These are phyloP conservation scores for Clitopilus hobsonii DNA, from an alignment of 768 basidiomycete species.

Conservation along the genomic window DNA sequence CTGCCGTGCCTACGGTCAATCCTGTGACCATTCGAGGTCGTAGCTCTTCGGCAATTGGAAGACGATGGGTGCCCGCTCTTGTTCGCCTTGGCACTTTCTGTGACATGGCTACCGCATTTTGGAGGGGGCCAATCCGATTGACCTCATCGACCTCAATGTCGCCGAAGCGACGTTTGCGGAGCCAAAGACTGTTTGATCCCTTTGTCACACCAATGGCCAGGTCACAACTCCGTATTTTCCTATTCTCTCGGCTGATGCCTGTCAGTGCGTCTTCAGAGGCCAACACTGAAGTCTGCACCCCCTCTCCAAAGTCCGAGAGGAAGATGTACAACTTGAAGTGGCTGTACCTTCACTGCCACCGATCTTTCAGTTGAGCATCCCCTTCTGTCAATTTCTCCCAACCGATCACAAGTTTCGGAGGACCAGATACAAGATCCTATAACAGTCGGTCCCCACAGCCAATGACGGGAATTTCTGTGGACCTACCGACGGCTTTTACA, in stretches of 20 bases:
- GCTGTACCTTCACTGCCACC: not conserved
- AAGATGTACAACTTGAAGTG: not conserved
- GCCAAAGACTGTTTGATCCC: not conserved
- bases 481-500: not conserved
- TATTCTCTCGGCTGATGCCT: not conserved
- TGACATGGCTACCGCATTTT: not conserved
- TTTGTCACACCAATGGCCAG: not conserved
- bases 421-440: not conserved
- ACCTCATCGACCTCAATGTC: not conserved
- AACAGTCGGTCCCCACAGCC: not conserved
- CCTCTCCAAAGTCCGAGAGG: not conserved
- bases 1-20: no score
- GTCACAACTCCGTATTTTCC: not conserved
- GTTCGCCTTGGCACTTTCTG: no score
- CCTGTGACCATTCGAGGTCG: no score
- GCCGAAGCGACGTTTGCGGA: not conserved
- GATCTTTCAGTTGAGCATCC: not conserved
- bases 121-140: no score
- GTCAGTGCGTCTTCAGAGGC: not conserved
- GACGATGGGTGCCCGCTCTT: no score
- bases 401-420: not conserved
- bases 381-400: not conserved
- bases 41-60: no score
- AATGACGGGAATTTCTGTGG: not conserved
- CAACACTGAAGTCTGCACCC: not conserved